Evolutionary conservation across 257 asterid genomes (phyloP).

Genomic region (Fraxinus cuspidata): DNA sequence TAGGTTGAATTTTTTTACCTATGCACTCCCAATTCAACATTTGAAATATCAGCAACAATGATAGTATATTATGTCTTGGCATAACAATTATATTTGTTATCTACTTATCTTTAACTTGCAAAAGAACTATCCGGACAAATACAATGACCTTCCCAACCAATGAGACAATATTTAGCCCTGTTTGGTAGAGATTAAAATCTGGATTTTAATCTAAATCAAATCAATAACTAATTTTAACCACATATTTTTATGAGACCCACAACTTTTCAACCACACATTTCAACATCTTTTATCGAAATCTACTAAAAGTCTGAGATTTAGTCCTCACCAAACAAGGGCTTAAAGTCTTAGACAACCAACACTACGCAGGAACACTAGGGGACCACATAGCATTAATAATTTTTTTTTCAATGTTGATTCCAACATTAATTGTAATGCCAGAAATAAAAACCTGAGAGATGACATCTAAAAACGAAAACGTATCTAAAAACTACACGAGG

Average conservation of each 20-base stretch:
- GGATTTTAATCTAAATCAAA: too few relatives aligned
- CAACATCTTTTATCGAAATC: too few relatives aligned
- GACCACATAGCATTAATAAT: neutral
- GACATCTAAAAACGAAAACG: too few relatives aligned
- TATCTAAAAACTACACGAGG: neutral
- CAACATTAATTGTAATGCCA: neutral
- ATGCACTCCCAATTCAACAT: neutral
- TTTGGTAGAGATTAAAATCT: too few relatives aligned
- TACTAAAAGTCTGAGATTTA: too few relatives aligned
- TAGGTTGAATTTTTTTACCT: constrained; percentile 48
- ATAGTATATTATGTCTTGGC: neutral
- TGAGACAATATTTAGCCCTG: too few relatives aligned
- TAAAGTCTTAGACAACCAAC: neutral
- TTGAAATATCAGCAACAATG: constrained; percentile 16
- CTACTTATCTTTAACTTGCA: neutral
- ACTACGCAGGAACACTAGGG: neutral
- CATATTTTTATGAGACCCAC: too few relatives aligned
- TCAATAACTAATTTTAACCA: too few relatives aligned
- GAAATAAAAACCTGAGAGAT: too few relatives aligned
- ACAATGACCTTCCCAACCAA: neutral
- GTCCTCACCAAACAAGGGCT: too few relatives aligned
- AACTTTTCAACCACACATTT: too few relatives aligned
- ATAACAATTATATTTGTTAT: neutral
- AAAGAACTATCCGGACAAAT: neutral
- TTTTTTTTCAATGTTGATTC: neutral